These are phyloP conservation scores for Luzula sylvatica DNA, from an alignment of 176 grass and related monocot species.

Conservation along the genomic window DNA sequence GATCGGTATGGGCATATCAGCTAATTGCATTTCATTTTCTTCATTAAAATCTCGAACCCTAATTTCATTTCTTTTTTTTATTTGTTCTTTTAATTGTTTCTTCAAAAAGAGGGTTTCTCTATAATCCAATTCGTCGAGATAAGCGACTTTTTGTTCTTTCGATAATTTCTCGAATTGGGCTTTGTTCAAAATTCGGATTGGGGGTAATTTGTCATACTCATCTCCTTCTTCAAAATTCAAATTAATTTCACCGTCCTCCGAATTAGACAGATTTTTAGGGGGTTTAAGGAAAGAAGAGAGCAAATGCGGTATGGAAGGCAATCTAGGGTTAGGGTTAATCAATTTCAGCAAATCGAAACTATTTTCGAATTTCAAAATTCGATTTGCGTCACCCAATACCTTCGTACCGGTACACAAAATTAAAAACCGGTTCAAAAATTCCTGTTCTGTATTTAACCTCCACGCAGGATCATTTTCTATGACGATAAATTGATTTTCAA, in stretches of 20 bases:
- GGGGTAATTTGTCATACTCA: constrained; percentile 86
- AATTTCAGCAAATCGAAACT: constrained; percentile 42
- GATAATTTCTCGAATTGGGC: constrained; percentile 58
- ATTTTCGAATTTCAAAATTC: constrained; percentile 81
- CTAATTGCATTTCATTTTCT: constrained; percentile 48
- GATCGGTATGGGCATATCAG: constrained; percentile 67
- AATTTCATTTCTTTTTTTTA: constrained; percentile 42
- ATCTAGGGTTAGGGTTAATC: constrained; percentile 43
- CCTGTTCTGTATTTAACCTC: constrained; percentile 48
- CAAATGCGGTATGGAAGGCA: constrained; percentile 84
- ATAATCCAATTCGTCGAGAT: constrained; percentile 93
- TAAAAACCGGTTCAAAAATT: constrained; percentile 64
- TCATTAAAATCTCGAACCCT: constrained; percentile 44
- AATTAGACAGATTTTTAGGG: constrained; percentile 26
- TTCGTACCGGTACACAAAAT: constrained; percentile 74
- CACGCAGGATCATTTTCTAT: constrained; percentile 75
- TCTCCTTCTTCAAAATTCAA: constrained; percentile 62
- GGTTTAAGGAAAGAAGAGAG: constrained; percentile 74
- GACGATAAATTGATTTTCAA: constrained; percentile 57
- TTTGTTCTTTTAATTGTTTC: constrained; percentile 74
- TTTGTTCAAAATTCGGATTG: constrained; percentile 75
- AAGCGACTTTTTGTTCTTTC: constrained; percentile 66
- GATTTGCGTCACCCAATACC: constrained; percentile 65
- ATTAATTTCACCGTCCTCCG: constrained; percentile 24
- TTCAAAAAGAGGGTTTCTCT: constrained; percentile 88